Conservation (phyloP, 805 yeast species). For the Huiozyma sinensis region DNA sequence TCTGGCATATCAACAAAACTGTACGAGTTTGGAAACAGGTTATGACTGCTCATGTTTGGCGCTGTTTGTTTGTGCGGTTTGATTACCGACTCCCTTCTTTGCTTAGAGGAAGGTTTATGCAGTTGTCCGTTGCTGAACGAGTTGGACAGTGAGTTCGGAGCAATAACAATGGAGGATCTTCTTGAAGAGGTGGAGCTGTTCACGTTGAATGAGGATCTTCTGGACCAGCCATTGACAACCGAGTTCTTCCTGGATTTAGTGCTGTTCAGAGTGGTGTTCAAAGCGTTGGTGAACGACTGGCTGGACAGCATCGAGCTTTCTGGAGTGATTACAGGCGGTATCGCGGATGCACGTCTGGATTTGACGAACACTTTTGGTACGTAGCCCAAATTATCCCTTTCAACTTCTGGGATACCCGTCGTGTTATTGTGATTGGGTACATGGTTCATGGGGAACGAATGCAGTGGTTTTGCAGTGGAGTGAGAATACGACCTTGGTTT, state of each 20-base stretch:
- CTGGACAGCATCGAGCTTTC: constrained; percentile 4
- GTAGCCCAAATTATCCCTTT: constrained; percentile 25
- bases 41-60: not conserved
- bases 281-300: constrained; percentile 6
- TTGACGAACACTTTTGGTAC: constrained; percentile 28
- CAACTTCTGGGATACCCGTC: constrained; percentile 3
- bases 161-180: constrained; percentile 19
- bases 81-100: constrained; percentile 21
- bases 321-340: constrained; percentile 1
- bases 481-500: constrained; percentile 26
- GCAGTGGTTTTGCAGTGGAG: constrained; percentile 10
- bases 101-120: not conserved
- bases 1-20: constrained; percentile 15
- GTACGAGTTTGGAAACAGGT: constrained; percentile 6
- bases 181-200: constrained; percentile 19
- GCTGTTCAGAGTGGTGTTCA: constrained; percentile 15
- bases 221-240: constrained; percentile 16
- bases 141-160: constrained; percentile 16
- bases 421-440: not conserved
- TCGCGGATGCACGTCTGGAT: constrained; percentile 25
- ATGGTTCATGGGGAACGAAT: constrained; percentile 1
- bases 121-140: constrained; percentile 4
- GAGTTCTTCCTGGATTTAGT: constrained; percentile 27
- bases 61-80: constrained; percentile 2
- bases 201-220: constrained; percentile 22